These are phyloP conservation scores for Hortiboletus flavorubellus DNA, from an alignment of 768 basidiomycete species.

Conservation along the genomic window DNA sequence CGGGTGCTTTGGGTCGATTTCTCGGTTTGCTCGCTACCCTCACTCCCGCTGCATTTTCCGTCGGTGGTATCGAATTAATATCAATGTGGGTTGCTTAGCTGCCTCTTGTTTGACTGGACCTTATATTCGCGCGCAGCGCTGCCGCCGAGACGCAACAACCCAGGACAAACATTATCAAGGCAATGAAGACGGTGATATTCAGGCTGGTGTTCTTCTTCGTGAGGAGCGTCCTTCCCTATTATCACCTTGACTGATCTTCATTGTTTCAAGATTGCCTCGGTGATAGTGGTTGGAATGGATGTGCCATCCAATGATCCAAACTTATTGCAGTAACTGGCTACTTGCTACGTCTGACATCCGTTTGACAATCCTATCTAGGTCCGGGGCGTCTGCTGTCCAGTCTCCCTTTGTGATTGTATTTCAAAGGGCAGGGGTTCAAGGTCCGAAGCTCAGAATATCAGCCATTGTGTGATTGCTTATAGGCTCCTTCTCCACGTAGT, in stretches of 20 bases:
- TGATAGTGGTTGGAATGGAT: constrained; percentile 68
- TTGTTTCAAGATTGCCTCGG: constrained; percentile 16
- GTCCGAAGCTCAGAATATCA: constrained; percentile 21
- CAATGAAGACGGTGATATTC: constrained; percentile 74
- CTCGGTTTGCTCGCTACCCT: constrained; percentile 21
- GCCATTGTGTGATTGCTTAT: constrained; percentile 10
- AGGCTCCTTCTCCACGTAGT: constrained; percentile 26
- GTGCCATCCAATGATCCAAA: constrained; percentile 63
- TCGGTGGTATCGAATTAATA: constrained; percentile 74
- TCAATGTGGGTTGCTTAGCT: constrained; percentile 47
- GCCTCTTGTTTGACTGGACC: constrained; percentile 6
- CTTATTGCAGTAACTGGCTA: constrained; percentile 40
- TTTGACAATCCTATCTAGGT: constrained; percentile 1
- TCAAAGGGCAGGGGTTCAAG: constrained; percentile 65
- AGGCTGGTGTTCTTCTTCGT: constrained; percentile 51
- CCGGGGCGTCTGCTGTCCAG: constrained; percentile 47
- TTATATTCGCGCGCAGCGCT: constrained; percentile 39
- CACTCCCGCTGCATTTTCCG: constrained; percentile 55
- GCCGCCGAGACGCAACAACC: constrained; percentile 79
- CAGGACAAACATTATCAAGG: constrained; percentile 73
- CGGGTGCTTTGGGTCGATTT: constrained; percentile 21
- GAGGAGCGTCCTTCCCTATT: neutral
- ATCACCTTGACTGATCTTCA: neutral
- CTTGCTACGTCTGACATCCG: neutral
- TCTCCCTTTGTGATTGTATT: constrained; percentile 89